These are phyloP conservation scores for Solanum bukasovii DNA, from an alignment of 257 asterid species.

Conservation along the genomic window DNA sequence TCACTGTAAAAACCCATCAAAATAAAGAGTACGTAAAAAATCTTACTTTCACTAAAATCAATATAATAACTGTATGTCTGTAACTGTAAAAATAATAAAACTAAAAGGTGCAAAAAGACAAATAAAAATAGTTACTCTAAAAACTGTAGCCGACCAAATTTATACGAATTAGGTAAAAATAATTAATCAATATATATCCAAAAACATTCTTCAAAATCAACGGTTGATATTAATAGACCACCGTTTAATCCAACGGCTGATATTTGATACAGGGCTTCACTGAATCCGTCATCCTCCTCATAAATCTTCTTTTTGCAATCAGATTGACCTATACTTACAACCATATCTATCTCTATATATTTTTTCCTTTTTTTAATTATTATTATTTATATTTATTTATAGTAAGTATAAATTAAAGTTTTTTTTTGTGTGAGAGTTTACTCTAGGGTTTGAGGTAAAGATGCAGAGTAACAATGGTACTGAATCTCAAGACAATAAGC, in stretches of 20 bases:
- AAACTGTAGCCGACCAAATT: background rate
- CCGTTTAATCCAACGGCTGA: background rate
- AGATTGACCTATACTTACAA: slow-evolving; percentile 3
- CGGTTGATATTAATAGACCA: background rate
- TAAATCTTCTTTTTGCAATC: background rate
- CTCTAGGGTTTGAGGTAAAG: background rate
- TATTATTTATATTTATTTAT: background rate
- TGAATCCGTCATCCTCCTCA: background rate
- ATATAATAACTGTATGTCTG: background rate
- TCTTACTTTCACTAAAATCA: background rate
- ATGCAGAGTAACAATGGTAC: slow-evolving; percentile 1
- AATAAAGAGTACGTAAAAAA: background rate
- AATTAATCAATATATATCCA: background rate
- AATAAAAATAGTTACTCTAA: background rate
- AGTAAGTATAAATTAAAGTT: background rate
- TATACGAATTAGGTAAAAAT: background rate
- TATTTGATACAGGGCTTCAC: background rate
- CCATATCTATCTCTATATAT: background rate
- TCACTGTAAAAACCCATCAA: background rate
- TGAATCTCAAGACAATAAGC: slow-evolving; percentile 1
- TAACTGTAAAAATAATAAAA: background rate
- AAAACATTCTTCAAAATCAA: background rate
- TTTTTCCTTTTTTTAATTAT: background rate
- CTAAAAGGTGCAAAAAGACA: background rate
- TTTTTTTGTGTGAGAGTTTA: background rate